These are phyloP conservation scores for Rhododendron griersonianum DNA, from an alignment of 148 eudicot species.

Conservation along the genomic window DNA sequence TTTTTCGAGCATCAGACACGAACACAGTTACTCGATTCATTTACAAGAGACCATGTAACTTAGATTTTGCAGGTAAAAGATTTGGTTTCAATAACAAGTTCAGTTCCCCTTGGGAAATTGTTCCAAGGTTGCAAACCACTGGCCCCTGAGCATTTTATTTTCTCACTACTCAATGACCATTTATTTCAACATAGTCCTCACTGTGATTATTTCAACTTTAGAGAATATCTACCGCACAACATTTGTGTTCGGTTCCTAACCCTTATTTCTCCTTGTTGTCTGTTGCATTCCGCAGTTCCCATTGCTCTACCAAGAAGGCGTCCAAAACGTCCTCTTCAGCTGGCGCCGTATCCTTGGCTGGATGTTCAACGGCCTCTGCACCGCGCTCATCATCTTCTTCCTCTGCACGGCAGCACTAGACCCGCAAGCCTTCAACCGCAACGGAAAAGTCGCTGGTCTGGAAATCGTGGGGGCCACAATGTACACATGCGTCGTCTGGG, in stretches of 20 bases:
- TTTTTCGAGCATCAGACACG: background rate
- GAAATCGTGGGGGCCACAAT: slow-evolving; percentile 63
- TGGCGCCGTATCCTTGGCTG: slow-evolving; percentile 80
- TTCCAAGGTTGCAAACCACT: background rate
- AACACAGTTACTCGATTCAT: background rate
- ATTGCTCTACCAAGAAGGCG: slow-evolving; percentile 90
- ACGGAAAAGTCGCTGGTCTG: slow-evolving; percentile 50
- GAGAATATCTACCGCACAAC: background rate
- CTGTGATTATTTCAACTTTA: background rate
- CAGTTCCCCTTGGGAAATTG: background rate
- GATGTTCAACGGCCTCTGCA: slow-evolving; percentile 74
- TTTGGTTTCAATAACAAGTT: background rate
- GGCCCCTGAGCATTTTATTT: background rate
- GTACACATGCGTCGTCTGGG: slow-evolving; percentile 82
- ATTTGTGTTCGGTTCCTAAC: background rate
- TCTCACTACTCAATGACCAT: background rate
- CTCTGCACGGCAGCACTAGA: slow-evolving; percentile 49
- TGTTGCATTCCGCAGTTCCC: slow-evolving; percentile 58
- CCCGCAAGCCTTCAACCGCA: slow-evolving; percentile 39
- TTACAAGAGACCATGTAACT: background rate
- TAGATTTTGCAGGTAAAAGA: background rate
- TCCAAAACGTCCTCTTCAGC: slow-evolving; percentile 78
- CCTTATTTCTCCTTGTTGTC: background rate
- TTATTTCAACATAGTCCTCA: background rate
- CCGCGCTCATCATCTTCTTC: slow-evolving; percentile 64